Conservation (phyloP, 148 eudicot genomes). For the Mesembryanthemum crystallinum region DNA sequence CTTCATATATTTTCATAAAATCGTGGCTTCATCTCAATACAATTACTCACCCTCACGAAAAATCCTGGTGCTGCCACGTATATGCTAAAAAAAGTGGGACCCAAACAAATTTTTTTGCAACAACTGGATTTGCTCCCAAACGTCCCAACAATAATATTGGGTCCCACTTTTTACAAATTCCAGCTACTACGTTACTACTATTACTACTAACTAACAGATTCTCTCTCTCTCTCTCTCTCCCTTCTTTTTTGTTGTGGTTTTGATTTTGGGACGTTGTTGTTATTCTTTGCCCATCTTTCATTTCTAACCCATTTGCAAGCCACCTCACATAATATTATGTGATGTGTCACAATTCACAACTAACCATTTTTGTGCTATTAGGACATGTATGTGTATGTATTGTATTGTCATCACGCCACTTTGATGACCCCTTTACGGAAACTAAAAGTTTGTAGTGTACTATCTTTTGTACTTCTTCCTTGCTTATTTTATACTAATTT, state of each 20-base stretch:
- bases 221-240: too few relatives aligned
- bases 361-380: neutral
- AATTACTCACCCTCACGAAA: slow-evolving; percentile 30
- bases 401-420: neutral
- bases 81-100: neutral
- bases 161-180: slow-evolving; percentile 20
- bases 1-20: neutral
- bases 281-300: slow-evolving; percentile 16
- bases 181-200: neutral
- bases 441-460: too few relatives aligned
- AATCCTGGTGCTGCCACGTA: slow-evolving; percentile 23
- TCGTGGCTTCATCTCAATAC: slow-evolving; percentile 32
- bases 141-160: slow-evolving; percentile 39
- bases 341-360: neutral
- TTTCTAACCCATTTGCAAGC: slow-evolving; percentile 17
- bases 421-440: neutral
- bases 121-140: slow-evolving; percentile 44
- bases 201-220: slow-evolving; percentile 2
- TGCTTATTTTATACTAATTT: too few relatives aligned
- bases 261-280: neutral
- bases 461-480: too few relatives aligned
- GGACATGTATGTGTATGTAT: neutral
- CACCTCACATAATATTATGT: neutral
- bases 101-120: slow-evolving; percentile 24
- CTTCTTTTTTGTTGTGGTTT: too few relatives aligned